phyloP scores from a whole-genome alignment of 495 filamentous ascomycete genomes.

The Tuber indicum region DNA sequence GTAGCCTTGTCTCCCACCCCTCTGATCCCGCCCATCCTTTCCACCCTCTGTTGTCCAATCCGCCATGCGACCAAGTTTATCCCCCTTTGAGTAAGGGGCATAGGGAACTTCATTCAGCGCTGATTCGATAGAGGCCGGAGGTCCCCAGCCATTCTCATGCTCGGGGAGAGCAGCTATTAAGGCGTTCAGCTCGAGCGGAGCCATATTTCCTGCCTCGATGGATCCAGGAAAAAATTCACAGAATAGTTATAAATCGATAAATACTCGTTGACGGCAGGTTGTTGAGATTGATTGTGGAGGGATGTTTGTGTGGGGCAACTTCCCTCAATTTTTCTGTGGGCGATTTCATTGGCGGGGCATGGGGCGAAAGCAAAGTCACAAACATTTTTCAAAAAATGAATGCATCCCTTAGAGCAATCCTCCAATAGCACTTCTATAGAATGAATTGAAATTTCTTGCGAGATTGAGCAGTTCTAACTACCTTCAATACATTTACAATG shows the following conservation, averaged over 20 bases:
- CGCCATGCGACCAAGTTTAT: constrained; percentile 98
- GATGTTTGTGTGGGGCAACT: constrained; percentile 8
- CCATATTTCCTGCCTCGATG: constrained; percentile 24
- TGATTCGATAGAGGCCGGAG: constrained; percentile 66
- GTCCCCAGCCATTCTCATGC: constrained; percentile 73
- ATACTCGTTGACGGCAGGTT: neutral
- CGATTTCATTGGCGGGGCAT: neutral
- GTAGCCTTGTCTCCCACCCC: constrained; percentile 77
- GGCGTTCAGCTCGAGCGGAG: constrained; percentile 33
- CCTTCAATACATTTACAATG: neutral
- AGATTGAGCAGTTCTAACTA: constrained; percentile 4
- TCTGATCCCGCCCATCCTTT: constrained; percentile 66
- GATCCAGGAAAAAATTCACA: neutral
- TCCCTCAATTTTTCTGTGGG: constrained; percentile 3
- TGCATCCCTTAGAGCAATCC: neutral
- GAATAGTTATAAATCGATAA: neutral
- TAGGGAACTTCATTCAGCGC: constrained; percentile 91
- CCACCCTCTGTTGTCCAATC: constrained; percentile 87
- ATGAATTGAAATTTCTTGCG: constrained; percentile 4
- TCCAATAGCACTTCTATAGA: neutral
- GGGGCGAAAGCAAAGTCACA: constrained; percentile 30
- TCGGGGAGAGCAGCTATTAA: constrained; percentile 55
- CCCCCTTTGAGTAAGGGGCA: constrained; percentile 94
- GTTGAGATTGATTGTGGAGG: neutral
- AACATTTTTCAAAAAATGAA: constrained; percentile 12